Conservation (phyloP, 2,329 filamentous ascomycete species). For the Cladosporium sp. region DNA sequence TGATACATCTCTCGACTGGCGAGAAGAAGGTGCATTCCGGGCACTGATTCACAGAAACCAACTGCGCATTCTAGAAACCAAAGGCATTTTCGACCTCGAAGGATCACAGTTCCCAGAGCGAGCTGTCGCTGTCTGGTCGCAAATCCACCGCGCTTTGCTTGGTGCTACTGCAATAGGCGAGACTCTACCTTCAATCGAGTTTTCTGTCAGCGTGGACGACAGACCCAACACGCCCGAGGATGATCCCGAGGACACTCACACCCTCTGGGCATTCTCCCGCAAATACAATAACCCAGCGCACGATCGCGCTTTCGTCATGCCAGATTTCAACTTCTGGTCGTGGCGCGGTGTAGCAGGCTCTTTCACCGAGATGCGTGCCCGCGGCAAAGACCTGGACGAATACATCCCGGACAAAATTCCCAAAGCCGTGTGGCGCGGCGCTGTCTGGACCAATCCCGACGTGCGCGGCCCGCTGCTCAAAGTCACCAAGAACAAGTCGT, state of each 20-base stretch:
- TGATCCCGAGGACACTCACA: constrained; percentile 22
- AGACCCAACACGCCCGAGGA: constrained; percentile 14
- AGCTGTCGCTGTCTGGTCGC: constrained; percentile 43
- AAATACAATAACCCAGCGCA: constrained; percentile 27
- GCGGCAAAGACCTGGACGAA: constrained; percentile 26
- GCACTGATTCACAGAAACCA: constrained; percentile 34
- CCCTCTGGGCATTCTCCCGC: constrained; percentile 27
- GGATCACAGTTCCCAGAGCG: constrained; percentile 24
- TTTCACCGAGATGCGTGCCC: constrained; percentile 25
- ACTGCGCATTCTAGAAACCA: constrained; percentile 31
- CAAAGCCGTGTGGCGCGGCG: constrained; percentile 36
- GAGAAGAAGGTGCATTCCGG: constrained; percentile 30
- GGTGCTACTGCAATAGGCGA: constrained; percentile 39
- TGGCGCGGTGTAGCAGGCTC: constrained; percentile 40
- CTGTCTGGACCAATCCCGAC: constrained; percentile 30
- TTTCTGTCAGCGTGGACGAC: constrained; percentile 46
- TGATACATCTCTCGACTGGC: constrained; percentile 28
- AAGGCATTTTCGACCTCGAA: constrained; percentile 30
- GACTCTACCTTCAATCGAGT: constrained; percentile 50
- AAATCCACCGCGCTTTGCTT: constrained; percentile 48
- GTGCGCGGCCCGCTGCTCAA: constrained; percentile 36
- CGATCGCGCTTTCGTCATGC: constrained; percentile 51
- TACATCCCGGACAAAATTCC: constrained; percentile 30
- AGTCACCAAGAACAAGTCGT: constrained; percentile 34
- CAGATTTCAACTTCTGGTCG: constrained; percentile 54